phyloP scores from a whole-genome alignment of 2,329 filamentous ascomycete genomes.

The Nannizzia gypsea region DNA sequence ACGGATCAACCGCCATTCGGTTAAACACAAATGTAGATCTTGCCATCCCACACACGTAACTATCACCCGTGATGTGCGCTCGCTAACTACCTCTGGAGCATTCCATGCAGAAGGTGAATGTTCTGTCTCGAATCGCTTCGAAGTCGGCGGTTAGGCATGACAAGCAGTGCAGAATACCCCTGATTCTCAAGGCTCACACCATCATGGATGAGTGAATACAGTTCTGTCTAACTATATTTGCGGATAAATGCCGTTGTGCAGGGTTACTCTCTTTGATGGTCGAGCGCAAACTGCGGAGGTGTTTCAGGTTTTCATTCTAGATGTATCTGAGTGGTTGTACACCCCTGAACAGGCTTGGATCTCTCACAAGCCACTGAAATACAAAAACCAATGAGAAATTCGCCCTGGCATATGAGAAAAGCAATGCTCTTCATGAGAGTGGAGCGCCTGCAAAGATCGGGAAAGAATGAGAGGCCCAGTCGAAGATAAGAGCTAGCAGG shows the following conservation, averaged over 20 bases:
- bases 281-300: neutral
- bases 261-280: neutral
- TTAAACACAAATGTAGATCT: neutral
- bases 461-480: neutral
- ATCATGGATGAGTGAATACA: neutral
- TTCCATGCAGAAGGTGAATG: neutral
- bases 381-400: neutral
- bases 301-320: constrained; percentile 3
- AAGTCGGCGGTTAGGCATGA: neutral
- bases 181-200: neutral
- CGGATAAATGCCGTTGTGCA: neutral
- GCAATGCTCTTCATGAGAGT: neutral
- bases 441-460: neutral
- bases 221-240: neutral
- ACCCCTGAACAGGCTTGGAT: neutral
- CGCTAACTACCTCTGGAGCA: neutral
- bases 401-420: neutral
- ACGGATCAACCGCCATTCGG: neutral
- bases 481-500: neutral
- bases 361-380: neutral
- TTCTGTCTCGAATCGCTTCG: neutral
- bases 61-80: too few species aligned
- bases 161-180: neutral
- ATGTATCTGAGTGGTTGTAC: constrained; percentile 1
- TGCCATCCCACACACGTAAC: neutral